phyloP scores from a whole-genome alignment of 306 rosid genomes.

The Boehmeria nivea region DNA sequence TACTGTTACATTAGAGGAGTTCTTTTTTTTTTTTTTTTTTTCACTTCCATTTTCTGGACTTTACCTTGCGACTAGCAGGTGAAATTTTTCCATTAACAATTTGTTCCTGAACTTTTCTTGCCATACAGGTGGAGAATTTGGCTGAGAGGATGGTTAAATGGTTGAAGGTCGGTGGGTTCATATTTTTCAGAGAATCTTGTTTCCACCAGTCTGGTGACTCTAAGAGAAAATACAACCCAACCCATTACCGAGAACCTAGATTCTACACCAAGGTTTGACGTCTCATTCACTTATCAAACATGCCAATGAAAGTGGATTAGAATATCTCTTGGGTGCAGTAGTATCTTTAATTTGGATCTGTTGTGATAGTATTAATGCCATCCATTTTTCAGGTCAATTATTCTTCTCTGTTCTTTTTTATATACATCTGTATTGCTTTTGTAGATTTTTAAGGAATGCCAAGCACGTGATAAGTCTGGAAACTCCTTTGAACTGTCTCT shows the following conservation, averaged over 20 bases:
- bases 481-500: slow-evolving; percentile 81
- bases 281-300: slow-evolving; percentile 5
- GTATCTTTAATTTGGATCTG: too few species aligned
- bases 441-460: slow-evolving; percentile 73
- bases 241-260: slow-evolving; percentile 94
- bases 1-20: too few species aligned
- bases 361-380: too few species aligned
- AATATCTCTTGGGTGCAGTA: not conserved
- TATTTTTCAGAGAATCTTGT: slow-evolving; percentile 94
- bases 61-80: not conserved
- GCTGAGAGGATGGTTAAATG: slow-evolving; percentile 78
- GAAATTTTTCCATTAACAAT: not conserved
- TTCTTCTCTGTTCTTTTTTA: not conserved
- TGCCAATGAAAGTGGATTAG: not conserved
- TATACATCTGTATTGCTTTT: not conserved
- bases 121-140: slow-evolving; percentile 56
- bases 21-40: too few species aligned
- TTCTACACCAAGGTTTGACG: slow-evolving; percentile 79
- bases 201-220: slow-evolving; percentile 97
- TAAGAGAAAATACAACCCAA: slow-evolving; percentile 84
- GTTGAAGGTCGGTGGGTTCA: slow-evolving; percentile 76
- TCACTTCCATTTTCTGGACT: too few species aligned
- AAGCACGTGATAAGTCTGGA: slow-evolving; percentile 47
- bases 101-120: not conserved
- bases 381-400: too few species aligned